phyloP scores from a whole-genome alignment of 1,284 basidiomycete species.

The Austropuccinia psidii region DNA sequence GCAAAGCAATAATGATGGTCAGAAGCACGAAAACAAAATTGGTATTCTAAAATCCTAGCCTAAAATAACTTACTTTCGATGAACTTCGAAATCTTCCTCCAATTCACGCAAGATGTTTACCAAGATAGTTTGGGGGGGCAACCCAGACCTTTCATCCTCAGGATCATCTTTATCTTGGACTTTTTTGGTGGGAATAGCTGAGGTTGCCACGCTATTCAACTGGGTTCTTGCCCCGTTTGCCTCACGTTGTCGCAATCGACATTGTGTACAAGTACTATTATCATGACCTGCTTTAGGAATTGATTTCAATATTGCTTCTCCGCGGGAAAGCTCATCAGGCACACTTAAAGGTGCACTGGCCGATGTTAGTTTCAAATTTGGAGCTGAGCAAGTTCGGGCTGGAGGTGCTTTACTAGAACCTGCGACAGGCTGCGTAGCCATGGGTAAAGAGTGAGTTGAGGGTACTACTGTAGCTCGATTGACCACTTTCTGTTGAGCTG shows the following conservation, averaged over 20 bases:
- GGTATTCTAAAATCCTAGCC: not conserved
- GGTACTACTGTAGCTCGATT: not conserved
- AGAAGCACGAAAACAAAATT: not conserved
- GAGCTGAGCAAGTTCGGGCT: slow-evolving; percentile 9
- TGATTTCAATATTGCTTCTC: slow-evolving; percentile 28
- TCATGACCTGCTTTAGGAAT: slow-evolving; percentile 18
- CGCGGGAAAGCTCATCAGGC: slow-evolving; percentile 14
- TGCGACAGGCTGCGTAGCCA: not conserved
- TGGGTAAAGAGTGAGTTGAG: not conserved
- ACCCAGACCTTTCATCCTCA: not conserved
- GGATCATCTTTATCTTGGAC: not conserved
- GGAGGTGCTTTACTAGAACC: not conserved
- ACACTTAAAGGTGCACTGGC: not conserved
- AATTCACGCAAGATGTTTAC: slow-evolving; percentile 22
- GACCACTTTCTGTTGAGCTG: not conserved
- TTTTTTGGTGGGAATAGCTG: not conserved
- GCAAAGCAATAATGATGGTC: not conserved
- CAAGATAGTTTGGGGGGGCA: slow-evolving; percentile 19
- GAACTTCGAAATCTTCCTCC: slow-evolving; percentile 29
- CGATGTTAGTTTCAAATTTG: not conserved
- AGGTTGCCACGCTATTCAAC: not conserved
- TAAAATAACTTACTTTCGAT: slow-evolving; percentile 33
- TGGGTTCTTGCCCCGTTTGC: not conserved
- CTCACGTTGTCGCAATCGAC: slow-evolving; percentile 9
- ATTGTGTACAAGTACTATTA: slow-evolving; percentile 29